Conservation (phyloP, 208 protist species). For the Porcisia deanei region DNA sequence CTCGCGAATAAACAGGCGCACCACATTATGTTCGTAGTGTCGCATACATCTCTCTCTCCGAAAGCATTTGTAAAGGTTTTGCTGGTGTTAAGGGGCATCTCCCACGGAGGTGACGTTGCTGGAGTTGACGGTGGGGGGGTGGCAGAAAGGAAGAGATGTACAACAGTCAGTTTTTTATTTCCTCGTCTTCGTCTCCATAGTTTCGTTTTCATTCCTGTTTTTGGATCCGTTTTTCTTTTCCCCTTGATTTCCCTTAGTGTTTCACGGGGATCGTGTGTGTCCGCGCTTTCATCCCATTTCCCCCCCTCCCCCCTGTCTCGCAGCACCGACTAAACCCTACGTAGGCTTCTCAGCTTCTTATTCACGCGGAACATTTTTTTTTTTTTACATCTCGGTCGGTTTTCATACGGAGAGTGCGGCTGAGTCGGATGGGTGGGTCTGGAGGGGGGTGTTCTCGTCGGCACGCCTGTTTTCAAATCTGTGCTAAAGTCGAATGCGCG, state of each 20-base stretch:
- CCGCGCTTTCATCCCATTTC: neutral
- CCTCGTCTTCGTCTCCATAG: neutral
- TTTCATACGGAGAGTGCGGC: too few species aligned
- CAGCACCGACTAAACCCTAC: too few species aligned
- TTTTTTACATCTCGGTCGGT: too few species aligned
- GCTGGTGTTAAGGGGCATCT: neutral
- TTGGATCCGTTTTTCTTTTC: neutral
- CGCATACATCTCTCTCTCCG: neutral
- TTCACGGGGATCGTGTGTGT: neutral
- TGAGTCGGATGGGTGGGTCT: too few species aligned
- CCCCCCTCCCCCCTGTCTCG: neutral
- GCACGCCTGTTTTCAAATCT: neutral
- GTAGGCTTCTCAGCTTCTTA: too few species aligned
- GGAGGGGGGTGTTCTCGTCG: neutral
- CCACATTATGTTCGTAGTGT: neutral
- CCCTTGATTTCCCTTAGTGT: neutral
- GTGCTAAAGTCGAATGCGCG: neutral
- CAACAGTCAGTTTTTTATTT: neutral
- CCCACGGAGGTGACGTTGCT: too few species aligned
- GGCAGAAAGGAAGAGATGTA: neutral
- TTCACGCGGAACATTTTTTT: too few species aligned
- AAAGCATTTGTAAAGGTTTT: neutral
- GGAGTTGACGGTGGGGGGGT: too few species aligned
- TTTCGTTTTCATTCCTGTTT: neutral
- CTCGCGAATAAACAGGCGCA: neutral